Base-by-base conservation (phyloP, 176 grass and related monocot genomes). In the Neostapfia colusana region DNA sequence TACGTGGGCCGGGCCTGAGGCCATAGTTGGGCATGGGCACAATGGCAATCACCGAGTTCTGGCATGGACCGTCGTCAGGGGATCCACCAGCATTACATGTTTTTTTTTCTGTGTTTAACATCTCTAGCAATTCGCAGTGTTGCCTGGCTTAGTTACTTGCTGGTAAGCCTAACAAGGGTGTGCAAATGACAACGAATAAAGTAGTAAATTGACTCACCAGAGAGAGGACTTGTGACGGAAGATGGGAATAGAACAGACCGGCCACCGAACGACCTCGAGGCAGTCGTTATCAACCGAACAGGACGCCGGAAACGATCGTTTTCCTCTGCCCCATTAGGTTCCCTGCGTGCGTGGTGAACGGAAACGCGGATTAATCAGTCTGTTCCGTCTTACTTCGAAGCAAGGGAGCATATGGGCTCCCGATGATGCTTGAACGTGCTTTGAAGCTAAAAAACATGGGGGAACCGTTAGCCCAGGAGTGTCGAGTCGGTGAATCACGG, bases 391-490 rank as follows among this genome's bases (percentile, higher is more conserved):
- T 64, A 35, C 60, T 77, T 77, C 61, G 7, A 77, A 77, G 75
- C 75, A 77, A 65, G 75, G 60, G 28, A 50, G 20, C 28, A 16
- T 64, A n/a, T 49, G 59, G 74, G 26, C 59, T 76, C 20, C 26
- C 74, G 14, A 21, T 63, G 46, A n/a, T n/a, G n/a, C 44, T 50
- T 65, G 28, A 78, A 78, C 61, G 12, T 39, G 43, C 20, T 65
- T 65, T 39, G 31, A 78, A 66, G 45, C 75, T 53, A 78, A 53
- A 78, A 53, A 65, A 48, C 23, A 31, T 16, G 73, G 57, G 17
- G 4, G 43, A 40, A 44, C 4, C 72, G 24, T 56, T 24, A 54
- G 50, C n/a, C n/a, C 50, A 56, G 20, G 17, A 21, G 48, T 50
- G 43, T 13, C 7, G 51, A n/a, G 51, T 23, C n/a, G n/a, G 51